Percentiles rank a stretch among this genome's conserved stretches.
These are phyloP conservation scores for Nitzschia sp. DNA, from an alignment of 108 stramenopile genomes.

Conservation along the genomic window DNA sequence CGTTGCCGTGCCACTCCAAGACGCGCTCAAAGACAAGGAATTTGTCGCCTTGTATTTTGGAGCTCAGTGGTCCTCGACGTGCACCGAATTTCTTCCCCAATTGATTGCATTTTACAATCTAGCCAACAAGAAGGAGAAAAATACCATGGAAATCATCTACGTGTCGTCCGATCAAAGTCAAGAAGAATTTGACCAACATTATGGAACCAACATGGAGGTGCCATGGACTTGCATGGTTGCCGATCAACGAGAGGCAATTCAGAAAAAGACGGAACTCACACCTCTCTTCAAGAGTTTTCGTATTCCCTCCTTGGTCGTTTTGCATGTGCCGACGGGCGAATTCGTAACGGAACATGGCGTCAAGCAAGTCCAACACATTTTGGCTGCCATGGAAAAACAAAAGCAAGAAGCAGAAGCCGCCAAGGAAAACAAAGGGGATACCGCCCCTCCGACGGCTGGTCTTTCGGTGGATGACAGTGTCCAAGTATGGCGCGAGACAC, in stretches of 20 bases:
- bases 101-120: neutral
- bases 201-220: neutral
- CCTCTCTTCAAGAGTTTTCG: constrained; percentile 7
- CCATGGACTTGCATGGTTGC: neutral
- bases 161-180: neutral
- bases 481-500: neutral
- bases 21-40: neutral
- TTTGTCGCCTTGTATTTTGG: constrained; percentile 2
- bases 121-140: neutral
- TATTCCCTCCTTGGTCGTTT: neutral
- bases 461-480: neutral
- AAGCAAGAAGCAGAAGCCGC: neutral
- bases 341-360: constrained; percentile 3
- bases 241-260: neutral
- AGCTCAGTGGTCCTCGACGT: neutral
- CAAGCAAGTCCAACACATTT: neutral
- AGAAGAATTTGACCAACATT: constrained; percentile 2
- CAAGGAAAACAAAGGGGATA: neutral
- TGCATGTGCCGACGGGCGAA: neutral
- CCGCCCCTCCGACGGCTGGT: neutral
- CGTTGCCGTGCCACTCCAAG: neutral
- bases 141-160: neutral
- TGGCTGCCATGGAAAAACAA: neutral
- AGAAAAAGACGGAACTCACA: neutral
- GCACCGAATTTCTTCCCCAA: neutral